Evolutionary conservation across 352 stramenopile species (phyloP), one percentile per base, ranked within the genome.

Genomic region (Globisporangium recalcitrans): DNA sequence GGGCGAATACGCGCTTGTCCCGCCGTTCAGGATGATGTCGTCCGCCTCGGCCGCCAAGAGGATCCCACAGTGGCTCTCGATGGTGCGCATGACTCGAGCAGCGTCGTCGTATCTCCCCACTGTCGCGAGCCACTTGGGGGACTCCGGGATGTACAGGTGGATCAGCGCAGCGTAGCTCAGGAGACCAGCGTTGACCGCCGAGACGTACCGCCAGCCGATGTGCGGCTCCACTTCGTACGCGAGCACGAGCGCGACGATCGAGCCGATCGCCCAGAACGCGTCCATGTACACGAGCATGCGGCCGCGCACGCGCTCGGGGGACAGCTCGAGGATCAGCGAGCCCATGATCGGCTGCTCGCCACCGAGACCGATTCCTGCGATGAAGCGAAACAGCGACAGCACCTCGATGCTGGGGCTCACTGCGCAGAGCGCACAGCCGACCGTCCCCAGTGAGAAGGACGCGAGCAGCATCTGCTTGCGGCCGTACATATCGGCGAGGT

Each of bases 271-370:
- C 67, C 67, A 73, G 32, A 73, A 73, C 1, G 38, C 56, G 32
- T 73, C 67, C 26, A 73, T 44, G 22, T 70, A 38, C 26, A 70
- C 67, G 32, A 73, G 60, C 32, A 73, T 71, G 38, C 58, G 55
- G 21, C 62, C 67, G n/a, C 67, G 67, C 44, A 52, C 64, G 13
- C 52, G 44, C 32, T 67, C 60, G 2, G 67, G 67, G 8, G 67
- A 66, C 9, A 73, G 58, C 42, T 73, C 67, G 31, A 70, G 67
- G 27, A 73, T 63, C 1, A 73, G 53, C 14, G 63, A 67, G 42
- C 62, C 47, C 26, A 63, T 63, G 11, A 70, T 63, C n/a, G 67
- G 67, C 22, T 70, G 58, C 22, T 73, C 67, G 24, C 67, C 67
- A 21, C 67, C 67, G n/a, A 62, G 56, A 0, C 56, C 56, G 26